phyloP scores from a whole-genome alignment of 106 monocot genomes.

The Dendrobium nobile region DNA sequence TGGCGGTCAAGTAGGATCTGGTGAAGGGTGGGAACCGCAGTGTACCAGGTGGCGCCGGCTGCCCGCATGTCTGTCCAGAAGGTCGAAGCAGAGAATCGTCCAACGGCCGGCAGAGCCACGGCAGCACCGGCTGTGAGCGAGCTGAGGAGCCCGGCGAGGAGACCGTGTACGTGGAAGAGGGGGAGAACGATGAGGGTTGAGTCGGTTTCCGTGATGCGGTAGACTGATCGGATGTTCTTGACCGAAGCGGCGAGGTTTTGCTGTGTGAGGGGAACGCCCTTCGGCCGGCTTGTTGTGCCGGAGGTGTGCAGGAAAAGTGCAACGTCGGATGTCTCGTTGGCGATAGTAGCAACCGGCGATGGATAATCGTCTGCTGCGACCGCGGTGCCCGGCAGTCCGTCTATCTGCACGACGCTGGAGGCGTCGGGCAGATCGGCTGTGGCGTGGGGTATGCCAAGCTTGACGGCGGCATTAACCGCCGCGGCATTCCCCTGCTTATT shows the following conservation, averaged over 20 bases:
- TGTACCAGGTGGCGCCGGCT: constrained; percentile 84
- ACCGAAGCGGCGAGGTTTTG: constrained; percentile 74
- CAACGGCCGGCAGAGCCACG: constrained; percentile 47
- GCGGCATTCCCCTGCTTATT: constrained; percentile 45
- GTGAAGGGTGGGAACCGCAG: constrained; percentile 92
- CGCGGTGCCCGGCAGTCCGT: neutral
- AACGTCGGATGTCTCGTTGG: constrained; percentile 52
- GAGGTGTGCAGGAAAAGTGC: constrained; percentile 98
- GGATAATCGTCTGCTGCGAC: neutral
- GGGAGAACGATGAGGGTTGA: constrained; percentile 88
- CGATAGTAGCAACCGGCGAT: neutral
- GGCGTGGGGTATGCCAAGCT: constrained; percentile 35
- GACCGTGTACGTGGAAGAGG: constrained; percentile 93
- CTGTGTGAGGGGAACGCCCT: constrained; percentile 89
- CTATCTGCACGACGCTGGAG: constrained; percentile 22
- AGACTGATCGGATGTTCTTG: constrained; percentile 56
- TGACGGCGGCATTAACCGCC: constrained; percentile 55
- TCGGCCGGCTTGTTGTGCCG: constrained; percentile 92
- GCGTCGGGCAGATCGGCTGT: constrained; percentile 31
- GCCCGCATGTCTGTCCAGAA: constrained; percentile 85
- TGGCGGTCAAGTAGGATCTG: constrained; percentile 93
- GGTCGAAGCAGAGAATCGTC: constrained; percentile 83
- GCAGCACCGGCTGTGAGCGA: constrained; percentile 58
- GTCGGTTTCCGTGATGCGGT: constrained; percentile 54
- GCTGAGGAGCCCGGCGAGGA: constrained; percentile 63